Evolutionary conservation across 352 stramenopile species (phyloP), one percentile per base, ranked within the genome.

Genomic region (Phytophthora rubi): DNA sequence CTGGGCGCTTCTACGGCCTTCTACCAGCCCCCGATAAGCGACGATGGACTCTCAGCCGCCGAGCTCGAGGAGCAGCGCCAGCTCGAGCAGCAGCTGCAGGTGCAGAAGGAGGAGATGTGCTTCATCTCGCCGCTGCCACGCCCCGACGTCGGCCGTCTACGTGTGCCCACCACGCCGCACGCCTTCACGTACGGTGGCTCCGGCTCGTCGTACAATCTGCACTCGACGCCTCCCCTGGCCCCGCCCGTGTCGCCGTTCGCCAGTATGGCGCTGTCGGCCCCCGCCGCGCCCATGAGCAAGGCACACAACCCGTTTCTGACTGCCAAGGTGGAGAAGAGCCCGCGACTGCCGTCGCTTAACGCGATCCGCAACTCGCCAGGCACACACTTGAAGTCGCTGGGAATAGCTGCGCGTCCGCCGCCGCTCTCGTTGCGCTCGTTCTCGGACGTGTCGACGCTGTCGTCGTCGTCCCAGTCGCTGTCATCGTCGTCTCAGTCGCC

Each of bases 21-120:
- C 55, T 75, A 75, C 54, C 53, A 65, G 51, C 65, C 77, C n/a
- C 58, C 65, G 48, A 51, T 79, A 21, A 77, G 53, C 28, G 76
- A 88, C 62, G 68, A 85, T 28, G 79, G 70, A 21, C 74, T 83
- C 53, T 80, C 80, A 9, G 75, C 78, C n/a, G 81, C 74, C 15
- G 81, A 89, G 30, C 49, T 87, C 6, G 85, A 88, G 51, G 83
- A 91, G 30, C 80, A 90, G 58, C 81, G 79, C 16, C 83, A 90
- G 55, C 79, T 93, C 15, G 82, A 88, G 62, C 82, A 92, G 71
- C 86, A 94, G 73, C 77, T 94, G 9, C 77, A 82, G 59, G 76
- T 86, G 53, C 86, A 94, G 66, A 83, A 85, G 23, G 82, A 94
- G 59, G 86, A 94, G 65, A 94, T 94, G 86, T 86, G 83, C 70